These are phyloP conservation scores for Neurospora tetrasperma DNA, from an alignment of 495 filamentous ascomycete species.

Conservation along the genomic window DNA sequence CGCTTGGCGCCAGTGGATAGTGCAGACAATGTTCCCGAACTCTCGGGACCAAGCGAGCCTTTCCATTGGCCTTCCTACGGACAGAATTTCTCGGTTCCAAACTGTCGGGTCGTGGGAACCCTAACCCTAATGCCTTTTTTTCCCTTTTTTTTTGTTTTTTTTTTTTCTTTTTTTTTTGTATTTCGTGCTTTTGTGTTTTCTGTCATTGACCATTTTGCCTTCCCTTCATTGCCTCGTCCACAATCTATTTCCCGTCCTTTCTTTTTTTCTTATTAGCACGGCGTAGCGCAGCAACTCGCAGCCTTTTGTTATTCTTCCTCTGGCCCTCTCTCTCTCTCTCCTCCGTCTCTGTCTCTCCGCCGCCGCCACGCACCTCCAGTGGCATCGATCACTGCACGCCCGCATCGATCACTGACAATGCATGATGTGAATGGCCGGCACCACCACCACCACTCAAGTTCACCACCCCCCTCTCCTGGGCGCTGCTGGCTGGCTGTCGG, in stretches of 20 bases:
- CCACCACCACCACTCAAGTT: not conserved
- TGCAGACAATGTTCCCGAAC: conserved; percentile 6
- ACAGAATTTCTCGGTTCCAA: not conserved
- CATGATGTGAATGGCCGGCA: not conserved
- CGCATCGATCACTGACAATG: not conserved
- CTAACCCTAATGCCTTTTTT: no score
- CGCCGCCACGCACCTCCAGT: not conserved
- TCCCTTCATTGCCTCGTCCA: no score
- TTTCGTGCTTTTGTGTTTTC: no score
- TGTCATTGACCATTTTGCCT: no score
- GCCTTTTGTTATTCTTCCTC: not conserved
- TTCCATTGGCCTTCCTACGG: not conserved
- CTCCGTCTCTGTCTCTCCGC: not conserved
- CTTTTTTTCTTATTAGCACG: not conserved
- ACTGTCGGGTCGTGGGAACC: not conserved
- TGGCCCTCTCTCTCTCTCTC: not conserved
- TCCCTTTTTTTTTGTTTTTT: no score
- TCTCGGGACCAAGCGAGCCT: not conserved
- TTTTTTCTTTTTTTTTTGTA: not conserved
- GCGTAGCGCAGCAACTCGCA: not conserved
- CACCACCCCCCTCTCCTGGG: not conserved
- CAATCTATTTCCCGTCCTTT: no score
- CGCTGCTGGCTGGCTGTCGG: not conserved
- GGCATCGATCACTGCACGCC: not conserved
- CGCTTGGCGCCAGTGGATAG: not conserved